Percentiles rank a stretch among this genome's conserved stretches.
These are phyloP conservation scores for Iris macrosiphon DNA, from an alignment of 106 monocot genomes.

Conservation along the genomic window DNA sequence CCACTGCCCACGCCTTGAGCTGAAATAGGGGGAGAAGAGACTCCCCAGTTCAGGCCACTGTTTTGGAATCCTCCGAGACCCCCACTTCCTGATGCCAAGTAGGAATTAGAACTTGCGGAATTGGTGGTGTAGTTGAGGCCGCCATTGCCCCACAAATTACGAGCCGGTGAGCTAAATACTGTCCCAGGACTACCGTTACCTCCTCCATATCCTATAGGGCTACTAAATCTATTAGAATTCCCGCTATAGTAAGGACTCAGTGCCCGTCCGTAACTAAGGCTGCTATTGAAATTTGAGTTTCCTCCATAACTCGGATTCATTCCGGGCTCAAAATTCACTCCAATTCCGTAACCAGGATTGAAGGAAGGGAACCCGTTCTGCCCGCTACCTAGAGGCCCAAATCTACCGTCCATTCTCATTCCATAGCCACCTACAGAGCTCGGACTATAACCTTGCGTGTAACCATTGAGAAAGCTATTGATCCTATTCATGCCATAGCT, in stretches of 20 bases:
- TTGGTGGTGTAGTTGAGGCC: slow-evolving; percentile 30
- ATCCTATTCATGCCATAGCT: slow-evolving; percentile 30
- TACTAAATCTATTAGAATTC: slow-evolving; percentile 43
- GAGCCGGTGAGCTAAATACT: slow-evolving; percentile 37
- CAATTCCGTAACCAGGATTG: slow-evolving; percentile 66
- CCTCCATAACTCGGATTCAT: slow-evolving; percentile 42
- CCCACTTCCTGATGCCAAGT: slow-evolving; percentile 30
- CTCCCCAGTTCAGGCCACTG: slow-evolving; percentile 33
- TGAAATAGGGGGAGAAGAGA: slow-evolving; percentile 25
- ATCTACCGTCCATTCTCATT: slow-evolving; percentile 67
- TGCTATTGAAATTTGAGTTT: slow-evolving; percentile 34
- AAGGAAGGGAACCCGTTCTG: slow-evolving; percentile 50
- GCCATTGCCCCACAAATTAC: slow-evolving; percentile 58
- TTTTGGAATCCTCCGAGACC: slow-evolving; percentile 27
- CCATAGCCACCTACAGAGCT: slow-evolving; percentile 51
- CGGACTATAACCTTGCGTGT: slow-evolving; percentile 40
- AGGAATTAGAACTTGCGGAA: slow-evolving; percentile 32
- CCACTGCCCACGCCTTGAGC: slow-evolving; percentile 26
- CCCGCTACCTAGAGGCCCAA: slow-evolving; percentile 35
- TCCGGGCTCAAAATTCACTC: slow-evolving; percentile 62
- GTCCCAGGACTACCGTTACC: slow-evolving; percentile 39
- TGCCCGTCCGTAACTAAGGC: slow-evolving; percentile 37
- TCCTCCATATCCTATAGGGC: slow-evolving; percentile 33
- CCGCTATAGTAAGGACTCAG: slow-evolving; percentile 39
- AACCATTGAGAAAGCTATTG: slow-evolving; percentile 42